Base-by-base conservation (phyloP, 2,329 filamentous ascomycete species). In the Scedosporium boydii region DNA sequence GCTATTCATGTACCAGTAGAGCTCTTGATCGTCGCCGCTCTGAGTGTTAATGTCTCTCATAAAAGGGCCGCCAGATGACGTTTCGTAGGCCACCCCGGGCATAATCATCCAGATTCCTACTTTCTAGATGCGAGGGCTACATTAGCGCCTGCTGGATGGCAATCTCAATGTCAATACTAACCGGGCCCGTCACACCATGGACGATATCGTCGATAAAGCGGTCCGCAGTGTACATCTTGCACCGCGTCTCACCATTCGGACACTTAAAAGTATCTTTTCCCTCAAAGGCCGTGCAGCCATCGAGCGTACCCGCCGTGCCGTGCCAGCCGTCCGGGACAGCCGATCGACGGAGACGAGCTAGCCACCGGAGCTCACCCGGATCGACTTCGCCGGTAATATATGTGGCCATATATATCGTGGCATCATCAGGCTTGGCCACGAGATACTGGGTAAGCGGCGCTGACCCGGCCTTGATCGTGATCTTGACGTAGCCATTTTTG, bases 1-100 rank as follows among this genome's bases (percentile, higher is more conserved):
- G 14, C 81, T 86, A 75, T 89, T 89, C 81, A 87, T 87, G 75
- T 88, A 89, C 72, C 82, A 87, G 71, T 86, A 87, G 0, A 89
- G 77, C 62, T 78, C 82, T 42, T 76, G 85, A 65, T 78, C 82
- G 44, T 72, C 74, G 3, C 51, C 51, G 3, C 82, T 84, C 74
- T 89, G 89, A 60, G 80, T 77, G 73, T 87, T 82, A 72, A 88
- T 87, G 65, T 87, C 85, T 16, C 83, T 78, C 74, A 82, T 80
- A 77, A 89, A 89, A 14, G 87, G 87, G 1, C 86, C 87, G 9
- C 87, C 86, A 0, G 85, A 85, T 1, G 82, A 84, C 6, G 77
- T 79, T 70, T 89, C 87, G 14, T 55, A 55, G n/a, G 51, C 51
- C 18, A 55, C 51, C 6, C 51, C 51, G 9, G 51, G 51, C 51